Evolutionary conservation across 805 yeast genomes (phyloP), one percentile per base, ranked within the genome.

Genomic region (Sungouiella thailandica): DNA sequence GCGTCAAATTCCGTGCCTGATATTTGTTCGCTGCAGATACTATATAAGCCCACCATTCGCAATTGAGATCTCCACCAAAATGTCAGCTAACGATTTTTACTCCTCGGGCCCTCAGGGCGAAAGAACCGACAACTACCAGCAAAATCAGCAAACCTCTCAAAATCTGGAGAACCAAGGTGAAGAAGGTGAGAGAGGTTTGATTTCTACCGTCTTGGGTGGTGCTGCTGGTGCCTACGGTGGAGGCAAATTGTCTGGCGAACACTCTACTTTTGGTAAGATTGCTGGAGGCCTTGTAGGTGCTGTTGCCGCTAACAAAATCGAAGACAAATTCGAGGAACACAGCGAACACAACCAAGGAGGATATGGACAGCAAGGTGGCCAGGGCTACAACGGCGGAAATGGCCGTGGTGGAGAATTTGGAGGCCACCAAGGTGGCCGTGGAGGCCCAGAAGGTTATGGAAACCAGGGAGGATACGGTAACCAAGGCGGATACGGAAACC

Each of bases 1-100:
- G n/a, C n/a, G n/a, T n/a, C n/a, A n/a, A n/a, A n/a, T n/a, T n/a
- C n/a, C n/a, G n/a, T n/a, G n/a, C n/a, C n/a, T n/a, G n/a, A n/a
- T n/a, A n/a, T n/a, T n/a, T n/a, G n/a, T n/a, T n/a, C n/a, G n/a
- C n/a, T n/a, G n/a, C n/a, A n/a, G n/a, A n/a, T n/a, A n/a, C n/a
- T n/a, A n/a, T n/a, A n/a, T n/a, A n/a, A n/a, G n/a, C n/a, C n/a
- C n/a, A n/a, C n/a, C n/a, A n/a, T n/a, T n/a, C n/a, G n/a, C n/a
- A n/a, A n/a, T n/a, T n/a, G n/a, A n/a, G n/a, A n/a, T n/a, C n/a
- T n/a, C n/a, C n/a, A n/a, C n/a, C 30, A 31, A 15, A 10, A 74
- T 74, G 80, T 73, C 79, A 35, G 78, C 78, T 40, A 72, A 73
- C 74, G 78, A 73, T 36, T 74, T 64, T 52, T 74, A 74, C 52